Percentiles rank a stretch among this genome's conserved stretches.
These are phyloP conservation scores for Ceratocystis cubensis DNA, from an alignment of 2,329 filamentous ascomycete species.

Conservation along the genomic window DNA sequence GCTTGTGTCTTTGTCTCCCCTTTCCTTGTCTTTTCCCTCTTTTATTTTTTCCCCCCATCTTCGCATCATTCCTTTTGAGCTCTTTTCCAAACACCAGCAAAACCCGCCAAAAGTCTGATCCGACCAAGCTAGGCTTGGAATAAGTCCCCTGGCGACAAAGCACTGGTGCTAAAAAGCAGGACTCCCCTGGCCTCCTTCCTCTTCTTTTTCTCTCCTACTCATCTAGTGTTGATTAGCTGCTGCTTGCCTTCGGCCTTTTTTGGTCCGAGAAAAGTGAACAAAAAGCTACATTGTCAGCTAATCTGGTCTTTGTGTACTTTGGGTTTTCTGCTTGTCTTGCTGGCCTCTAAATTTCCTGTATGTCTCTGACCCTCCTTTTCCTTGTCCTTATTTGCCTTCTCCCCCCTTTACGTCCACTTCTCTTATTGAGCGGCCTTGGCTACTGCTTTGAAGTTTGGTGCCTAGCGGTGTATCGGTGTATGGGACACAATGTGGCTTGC, in stretches of 20 bases:
- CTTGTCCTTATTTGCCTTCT: neutral
- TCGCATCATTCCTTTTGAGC: too few species aligned
- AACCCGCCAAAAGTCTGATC: too few species aligned
- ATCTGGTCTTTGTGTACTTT: neutral
- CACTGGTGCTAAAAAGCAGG: too few species aligned
- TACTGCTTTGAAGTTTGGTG: neutral
- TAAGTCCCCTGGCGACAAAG: too few species aligned
- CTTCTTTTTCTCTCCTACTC: too few species aligned
- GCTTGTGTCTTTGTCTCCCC: neutral
- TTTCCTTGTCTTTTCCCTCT: neutral
- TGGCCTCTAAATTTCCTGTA: neutral
- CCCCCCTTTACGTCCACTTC: neutral
- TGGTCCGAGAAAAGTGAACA: neutral
- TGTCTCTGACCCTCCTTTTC: neutral
- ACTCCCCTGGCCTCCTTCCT: too few species aligned
- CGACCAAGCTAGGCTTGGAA: too few species aligned
- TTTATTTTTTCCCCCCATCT: neutral
- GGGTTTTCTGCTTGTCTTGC: neutral
- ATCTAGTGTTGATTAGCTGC: too few species aligned
- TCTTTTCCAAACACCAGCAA: too few species aligned
- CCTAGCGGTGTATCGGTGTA: neutral
- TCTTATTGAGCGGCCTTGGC: neutral
- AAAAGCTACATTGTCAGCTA: neutral
- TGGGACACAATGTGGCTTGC: neutral
- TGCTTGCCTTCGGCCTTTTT: neutral